Evolutionary conservation across 2,329 filamentous ascomycete species (phyloP).

Genomic region (Parastagonospora nodorum): DNA sequence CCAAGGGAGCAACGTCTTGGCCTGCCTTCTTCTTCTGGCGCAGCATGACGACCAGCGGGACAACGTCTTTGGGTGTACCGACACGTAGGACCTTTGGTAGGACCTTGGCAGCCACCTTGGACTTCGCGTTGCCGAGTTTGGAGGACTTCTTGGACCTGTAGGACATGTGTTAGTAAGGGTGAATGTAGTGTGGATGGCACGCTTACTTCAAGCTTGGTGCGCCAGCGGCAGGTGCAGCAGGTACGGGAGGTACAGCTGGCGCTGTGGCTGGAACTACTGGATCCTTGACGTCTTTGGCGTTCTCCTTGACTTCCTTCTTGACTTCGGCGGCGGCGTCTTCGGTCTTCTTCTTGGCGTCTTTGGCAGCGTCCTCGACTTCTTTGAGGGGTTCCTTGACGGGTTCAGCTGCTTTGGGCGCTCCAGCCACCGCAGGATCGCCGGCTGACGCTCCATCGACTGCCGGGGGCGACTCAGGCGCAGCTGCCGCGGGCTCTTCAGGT

Average conservation of each 20-base stretch:
- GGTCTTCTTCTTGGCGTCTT: neutral
- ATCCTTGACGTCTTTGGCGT: neutral
- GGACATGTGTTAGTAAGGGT: neutral
- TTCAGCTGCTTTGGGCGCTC: neutral
- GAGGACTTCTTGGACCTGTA: constrained; percentile 2
- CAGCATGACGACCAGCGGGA: constrained; percentile 20
- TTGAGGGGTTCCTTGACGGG: neutral
- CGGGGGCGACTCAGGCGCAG: neutral
- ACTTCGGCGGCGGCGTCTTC: neutral
- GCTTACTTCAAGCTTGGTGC: constrained; percentile 1
- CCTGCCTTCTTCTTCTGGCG: constrained; percentile 30
- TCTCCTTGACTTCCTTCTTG: neutral
- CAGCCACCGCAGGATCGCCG: neutral
- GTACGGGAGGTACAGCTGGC: neutral
- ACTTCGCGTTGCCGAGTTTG: constrained; percentile 4
- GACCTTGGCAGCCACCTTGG: constrained; percentile 8
- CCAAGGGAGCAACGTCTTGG: constrained; percentile 14
- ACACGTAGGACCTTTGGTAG: constrained; percentile 4
- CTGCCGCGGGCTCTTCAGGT: neutral
- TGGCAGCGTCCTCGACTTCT: neutral
- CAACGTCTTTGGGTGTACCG: constrained; percentile 13
- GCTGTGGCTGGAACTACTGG: neutral
- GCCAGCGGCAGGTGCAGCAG: constrained; percentile 1
- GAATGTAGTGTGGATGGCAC: neutral
- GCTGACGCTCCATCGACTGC: neutral